These are phyloP conservation scores for grape (Vitis vinifera) DNA, from an alignment of 164 flowering plant genomes.

Conservation along the genomic window ASM3070453v1 NC_081814.1:1103501-1104000, in stretches of 20 bases:
- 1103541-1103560: conserved; percentile 35
- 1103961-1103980: conserved; percentile 29
- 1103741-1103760: conserved; percentile 58
- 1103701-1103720: conserved; percentile 49
- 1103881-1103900: conserved; percentile 10
- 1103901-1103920: conserved; percentile 59
- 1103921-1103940: conserved; percentile 29
- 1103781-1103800: conserved; percentile 66
- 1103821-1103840: not conserved
- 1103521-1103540: conserved; percentile 22
- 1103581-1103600: too few species aligned
- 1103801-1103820: conserved; percentile 42
- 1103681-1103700: conserved; percentile 40
- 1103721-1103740: conserved; percentile 48
- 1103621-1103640: conserved; percentile 19
- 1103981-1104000: not conserved
- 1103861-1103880: not conserved
- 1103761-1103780: conserved; percentile 43
- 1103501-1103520: conserved; percentile 20
- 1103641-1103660: conserved; percentile 24
- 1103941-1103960: conserved; percentile 24
- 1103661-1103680: conserved; percentile 34
- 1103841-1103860: not conserved
- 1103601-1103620: too few species aligned
- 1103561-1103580: too few species aligned